Evolutionary conservation across 2,329 filamentous ascomycete genomes (phyloP).

Genomic region (Scortechinia acanthostroma): DNA sequence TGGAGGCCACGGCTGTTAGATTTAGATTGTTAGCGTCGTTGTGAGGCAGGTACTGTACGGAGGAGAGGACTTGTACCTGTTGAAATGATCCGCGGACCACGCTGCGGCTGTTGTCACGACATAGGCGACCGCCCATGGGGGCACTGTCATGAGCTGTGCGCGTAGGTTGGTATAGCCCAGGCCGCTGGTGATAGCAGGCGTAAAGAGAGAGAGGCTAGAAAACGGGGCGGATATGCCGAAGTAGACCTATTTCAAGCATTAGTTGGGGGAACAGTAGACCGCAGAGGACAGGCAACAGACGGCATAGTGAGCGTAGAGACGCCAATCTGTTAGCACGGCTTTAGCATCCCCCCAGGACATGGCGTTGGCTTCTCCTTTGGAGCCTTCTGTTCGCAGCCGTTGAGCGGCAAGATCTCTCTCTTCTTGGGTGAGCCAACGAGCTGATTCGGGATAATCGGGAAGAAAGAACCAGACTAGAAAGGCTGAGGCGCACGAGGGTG

Average conservation of each 20-base stretch:
- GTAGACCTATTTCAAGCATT: neutral
- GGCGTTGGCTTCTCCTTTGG: constrained; percentile 10
- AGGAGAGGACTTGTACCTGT: no score
- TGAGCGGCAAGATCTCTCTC: constrained; percentile 6
- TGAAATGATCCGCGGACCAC: no score
- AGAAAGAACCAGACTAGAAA: constrained; percentile 15
- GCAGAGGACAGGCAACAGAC: neutral
- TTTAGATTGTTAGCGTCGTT: constrained; percentile 15
- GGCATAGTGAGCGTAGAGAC: neutral
- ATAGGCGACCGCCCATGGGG: no score
- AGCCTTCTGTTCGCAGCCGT: neutral
- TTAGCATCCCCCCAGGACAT: constrained; percentile 39
- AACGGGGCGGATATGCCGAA: neutral
- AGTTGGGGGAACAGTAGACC: no score
- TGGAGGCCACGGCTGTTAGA: constrained; percentile 14
- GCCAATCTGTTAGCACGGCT: constrained; percentile 21
- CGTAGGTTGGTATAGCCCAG: constrained; percentile 9
- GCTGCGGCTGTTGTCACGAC: no score
- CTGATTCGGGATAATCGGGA: constrained; percentile 7
- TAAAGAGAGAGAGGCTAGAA: neutral
- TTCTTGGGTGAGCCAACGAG: constrained; percentile 8
- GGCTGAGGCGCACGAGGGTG: constrained; percentile 20
- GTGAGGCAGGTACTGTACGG: constrained; percentile 13
- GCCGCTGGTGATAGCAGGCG: neutral
- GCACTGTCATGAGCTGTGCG: constrained; percentile 14